Evolutionary conservation across 2,329 filamentous ascomycete genomes (phyloP), one percentile per base, ranked within the genome.

Genomic region (Arthroderma sp.): DNA sequence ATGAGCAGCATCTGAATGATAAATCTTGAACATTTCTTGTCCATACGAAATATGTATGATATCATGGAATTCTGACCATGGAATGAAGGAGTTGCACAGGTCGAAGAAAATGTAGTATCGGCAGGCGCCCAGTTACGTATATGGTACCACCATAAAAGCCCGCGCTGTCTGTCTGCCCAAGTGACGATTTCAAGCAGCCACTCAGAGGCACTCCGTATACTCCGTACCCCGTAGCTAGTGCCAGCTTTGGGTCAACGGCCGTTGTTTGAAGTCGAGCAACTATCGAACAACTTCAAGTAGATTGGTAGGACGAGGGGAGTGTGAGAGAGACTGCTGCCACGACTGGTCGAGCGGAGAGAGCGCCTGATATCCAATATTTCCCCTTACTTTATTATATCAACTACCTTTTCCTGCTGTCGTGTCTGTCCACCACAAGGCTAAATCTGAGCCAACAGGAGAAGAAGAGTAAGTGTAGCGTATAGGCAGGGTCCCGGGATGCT

Each of bases 211-310:
- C 9, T 47, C 41, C 21, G 41, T 47, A n/a, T n/a, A 47, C 41
- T 47, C 41, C 41, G 41, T 47, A 47, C 41, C 41, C 41, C 41
- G 19, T 47, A 51, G 28, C 25, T 51, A 51, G 47, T 33, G 15
- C 25, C 47, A 17, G 47, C 47, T 51, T 33, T 43, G 6, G 39
- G 35, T 21, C 41, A 23, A 28, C 41, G 41, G 41, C 41, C 21
- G 41, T 37, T 13, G 9, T 47, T 47, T 47, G 47, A 31, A 33
- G 47, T 33, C 47, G 25, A 51, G 47, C 41, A 47, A 51, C 47
- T 51, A 49, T 51, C n/a, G 47, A 51, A 51, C 47, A 31, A 51
- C 47, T 33, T n/a, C 47, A 51, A 17, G 47, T 33, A 51, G 25
- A 33, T 33, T 51, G 47, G 47, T 51, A 51, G 47, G 25, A 51